Evolutionary conservation across 2,329 filamentous ascomycete species (phyloP).

Genomic region (Chaetomiaceae sp.): DNA sequence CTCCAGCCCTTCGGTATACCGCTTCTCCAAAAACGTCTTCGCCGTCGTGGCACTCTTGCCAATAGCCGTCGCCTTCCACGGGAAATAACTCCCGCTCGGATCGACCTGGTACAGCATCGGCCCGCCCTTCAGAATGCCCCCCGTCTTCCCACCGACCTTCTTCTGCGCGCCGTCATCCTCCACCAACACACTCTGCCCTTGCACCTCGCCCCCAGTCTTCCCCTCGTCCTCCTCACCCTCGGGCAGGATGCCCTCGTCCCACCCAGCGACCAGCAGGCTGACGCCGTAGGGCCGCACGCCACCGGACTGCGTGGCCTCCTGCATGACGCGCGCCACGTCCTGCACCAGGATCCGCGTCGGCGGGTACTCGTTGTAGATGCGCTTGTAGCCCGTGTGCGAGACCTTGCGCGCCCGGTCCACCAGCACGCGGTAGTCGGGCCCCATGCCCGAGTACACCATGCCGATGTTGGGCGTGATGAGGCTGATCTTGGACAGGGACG

Average conservation of each 20-base stretch:
- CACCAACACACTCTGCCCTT: constrained; percentile 42
- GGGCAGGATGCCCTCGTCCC: constrained; percentile 94
- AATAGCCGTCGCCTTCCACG: constrained; percentile 98
- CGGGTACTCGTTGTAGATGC: constrained; percentile 99
- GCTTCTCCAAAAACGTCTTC: constrained; percentile 98
- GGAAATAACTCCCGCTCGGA: constrained; percentile 97
- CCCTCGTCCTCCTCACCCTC: constrained; percentile 61
- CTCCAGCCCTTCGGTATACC: constrained; percentile 95
- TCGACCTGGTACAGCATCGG: constrained; percentile 98
- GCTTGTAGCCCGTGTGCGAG: constrained; percentile 97
- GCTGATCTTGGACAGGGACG: constrained; percentile 94
- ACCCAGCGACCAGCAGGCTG: constrained; percentile 89
- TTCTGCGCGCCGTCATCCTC: constrained; percentile 58
- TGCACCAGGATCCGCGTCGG: constrained; percentile 98
- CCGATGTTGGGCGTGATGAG: constrained; percentile 98
- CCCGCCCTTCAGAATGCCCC: constrained; percentile 90
- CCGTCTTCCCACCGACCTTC: constrained; percentile 78
- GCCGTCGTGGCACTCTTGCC: constrained; percentile 97
- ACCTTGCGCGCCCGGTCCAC: constrained; percentile 98
- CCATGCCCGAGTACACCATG: constrained; percentile 99
- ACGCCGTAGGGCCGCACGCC: constrained; percentile 97
- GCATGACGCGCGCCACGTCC: constrained; percentile 95
- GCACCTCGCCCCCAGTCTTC: constrained; percentile 45
- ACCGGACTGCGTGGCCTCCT: constrained; percentile 96
- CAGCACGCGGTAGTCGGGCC: constrained; percentile 93